A percentile compares a stretch with the other conserved stretches of the same genome.
Conservation (phyloP, 331 rosid species). For the Ulmus americana region DNA sequence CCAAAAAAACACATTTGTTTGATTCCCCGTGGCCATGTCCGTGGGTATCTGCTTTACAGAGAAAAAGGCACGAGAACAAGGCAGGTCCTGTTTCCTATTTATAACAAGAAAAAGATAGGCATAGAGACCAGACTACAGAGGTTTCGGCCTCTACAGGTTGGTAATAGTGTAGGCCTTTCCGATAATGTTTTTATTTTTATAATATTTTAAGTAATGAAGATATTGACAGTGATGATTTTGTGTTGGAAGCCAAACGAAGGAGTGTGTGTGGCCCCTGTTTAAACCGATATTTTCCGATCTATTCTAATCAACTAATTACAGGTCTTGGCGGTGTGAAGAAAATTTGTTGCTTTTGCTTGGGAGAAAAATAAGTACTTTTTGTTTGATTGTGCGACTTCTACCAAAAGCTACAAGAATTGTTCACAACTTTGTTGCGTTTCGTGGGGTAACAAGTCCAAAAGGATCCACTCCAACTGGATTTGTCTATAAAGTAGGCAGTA, state of each 20-base stretch:
- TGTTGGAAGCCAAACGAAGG: neutral
- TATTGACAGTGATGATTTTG: too few species aligned
- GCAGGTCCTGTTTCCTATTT: constrained; percentile 15
- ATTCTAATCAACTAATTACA: neutral
- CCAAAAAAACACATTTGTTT: constrained; percentile 22
- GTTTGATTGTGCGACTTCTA: constrained; percentile 14
- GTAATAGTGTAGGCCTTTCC: neutral
- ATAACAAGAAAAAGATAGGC: constrained; percentile 7
- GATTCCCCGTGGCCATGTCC: constrained; percentile 23
- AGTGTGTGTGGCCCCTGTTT: neutral
- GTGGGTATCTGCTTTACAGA: constrained; percentile 3
- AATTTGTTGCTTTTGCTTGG: neutral
- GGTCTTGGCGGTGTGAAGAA: neutral
- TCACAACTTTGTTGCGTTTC: neutral
- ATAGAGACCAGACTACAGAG: neutral
- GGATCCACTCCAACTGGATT: too few species aligned
- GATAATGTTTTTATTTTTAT: neutral
- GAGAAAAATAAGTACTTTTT: neutral
- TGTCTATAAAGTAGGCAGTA: neutral
- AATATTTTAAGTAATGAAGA: too few species aligned
- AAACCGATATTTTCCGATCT: neutral
- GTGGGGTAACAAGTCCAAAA: constrained; percentile 5
- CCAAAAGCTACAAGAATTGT: neutral
- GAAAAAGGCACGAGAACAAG: constrained; percentile 4
- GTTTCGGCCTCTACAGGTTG: neutral